These are phyloP conservation scores for Gossypium australe DNA, from an alignment of 345 rosid species.

Conservation along the genomic window DNA sequence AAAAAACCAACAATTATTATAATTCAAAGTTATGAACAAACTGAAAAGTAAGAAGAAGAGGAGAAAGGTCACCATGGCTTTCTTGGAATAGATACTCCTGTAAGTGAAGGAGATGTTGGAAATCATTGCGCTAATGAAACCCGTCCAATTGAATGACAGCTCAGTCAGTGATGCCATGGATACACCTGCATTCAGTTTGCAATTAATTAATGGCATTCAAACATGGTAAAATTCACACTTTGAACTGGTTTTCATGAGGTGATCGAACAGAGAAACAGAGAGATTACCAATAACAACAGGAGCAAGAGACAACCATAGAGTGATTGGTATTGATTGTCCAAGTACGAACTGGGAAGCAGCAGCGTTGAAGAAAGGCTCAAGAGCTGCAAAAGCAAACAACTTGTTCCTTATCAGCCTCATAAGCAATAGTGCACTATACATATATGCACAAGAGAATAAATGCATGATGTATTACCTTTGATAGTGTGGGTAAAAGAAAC, in stretches of 20 bases:
- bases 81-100: conserved; percentile 93
- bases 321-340: conserved; percentile 74
- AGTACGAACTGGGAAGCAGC: conserved; percentile 89
- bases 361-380: conserved; percentile 98
- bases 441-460: neutral
- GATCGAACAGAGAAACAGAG: neutral
- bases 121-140: conserved; percentile 97
- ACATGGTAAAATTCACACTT: neutral
- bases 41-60: neutral
- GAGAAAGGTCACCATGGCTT: conserved; percentile 72
- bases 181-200: conserved; percentile 46
- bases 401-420: neutral
- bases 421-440: neutral
- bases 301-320: conserved; percentile 86
- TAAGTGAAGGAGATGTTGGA: conserved; percentile 94
- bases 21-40: neutral
- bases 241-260: neutral
- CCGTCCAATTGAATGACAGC: conserved; percentile 92
- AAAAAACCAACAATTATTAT: neutral
- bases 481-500: conserved; percentile 95
- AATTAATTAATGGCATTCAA: conserved; percentile 4
- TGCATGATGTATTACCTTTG: conserved; percentile 45
- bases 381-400: conserved; percentile 48
- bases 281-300: conserved; percentile 81
- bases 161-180: conserved; percentile 92